These are phyloP conservation scores for Mesotaenium endlicherianum DNA, from an alignment of 139 green algal species.

Conservation along the genomic window DNA sequence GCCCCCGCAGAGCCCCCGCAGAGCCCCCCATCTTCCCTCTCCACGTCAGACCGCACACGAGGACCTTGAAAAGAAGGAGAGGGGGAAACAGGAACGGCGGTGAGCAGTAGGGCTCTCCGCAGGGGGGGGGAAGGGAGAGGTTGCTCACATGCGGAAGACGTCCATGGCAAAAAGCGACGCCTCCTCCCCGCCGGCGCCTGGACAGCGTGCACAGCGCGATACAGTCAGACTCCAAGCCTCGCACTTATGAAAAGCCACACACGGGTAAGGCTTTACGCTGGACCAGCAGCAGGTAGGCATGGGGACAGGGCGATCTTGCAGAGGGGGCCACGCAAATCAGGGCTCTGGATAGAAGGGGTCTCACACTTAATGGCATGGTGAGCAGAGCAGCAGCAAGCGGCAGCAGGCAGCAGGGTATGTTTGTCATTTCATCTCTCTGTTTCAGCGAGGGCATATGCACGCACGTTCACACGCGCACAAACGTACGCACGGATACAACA, in stretches of 20 bases:
- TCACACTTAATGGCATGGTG: background rate
- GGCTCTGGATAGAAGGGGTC: background rate
- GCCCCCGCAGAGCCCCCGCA: no score
- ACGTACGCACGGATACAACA: constrained; percentile 3
- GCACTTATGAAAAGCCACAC: background rate
- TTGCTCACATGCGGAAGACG: constrained; percentile 52
- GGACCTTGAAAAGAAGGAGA: background rate
- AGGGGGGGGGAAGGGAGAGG: constrained; percentile 4
- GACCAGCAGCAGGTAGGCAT: background rate
- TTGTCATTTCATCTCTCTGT: no score
- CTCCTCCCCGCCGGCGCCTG: constrained; percentile 54
- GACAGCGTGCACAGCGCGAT: background rate
- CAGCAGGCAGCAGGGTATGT: no score
- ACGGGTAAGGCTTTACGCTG: background rate
- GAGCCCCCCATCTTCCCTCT: no score
- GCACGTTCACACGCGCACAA: background rate
- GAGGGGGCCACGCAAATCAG: background rate
- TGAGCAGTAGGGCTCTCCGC: background rate
- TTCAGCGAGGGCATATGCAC: no score
- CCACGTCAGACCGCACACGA: no score
- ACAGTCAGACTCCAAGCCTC: background rate
- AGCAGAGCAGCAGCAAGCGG: background rate
- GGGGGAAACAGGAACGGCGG: background rate
- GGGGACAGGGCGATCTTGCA: background rate
- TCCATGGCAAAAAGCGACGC: constrained; percentile 55